phyloP scores from a whole-genome alignment of 441 rosid genomes.

The Jatropha podagrica region DNA sequence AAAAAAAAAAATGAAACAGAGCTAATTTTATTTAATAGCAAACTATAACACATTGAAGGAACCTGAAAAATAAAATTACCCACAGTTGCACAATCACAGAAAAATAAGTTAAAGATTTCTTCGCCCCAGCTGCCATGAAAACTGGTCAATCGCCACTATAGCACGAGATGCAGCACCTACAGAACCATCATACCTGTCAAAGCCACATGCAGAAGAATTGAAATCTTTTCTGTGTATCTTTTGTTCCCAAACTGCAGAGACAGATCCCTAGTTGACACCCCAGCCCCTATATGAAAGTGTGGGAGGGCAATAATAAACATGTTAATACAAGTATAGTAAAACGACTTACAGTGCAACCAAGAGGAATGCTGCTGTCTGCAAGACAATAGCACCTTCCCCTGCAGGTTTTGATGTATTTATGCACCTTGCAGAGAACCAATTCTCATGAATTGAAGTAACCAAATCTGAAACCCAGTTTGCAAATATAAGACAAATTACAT shows the following conservation, averaged over 20 bases:
- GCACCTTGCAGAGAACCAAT: conserved; percentile 83
- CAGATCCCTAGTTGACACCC: neutral
- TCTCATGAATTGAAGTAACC: conserved; percentile 73
- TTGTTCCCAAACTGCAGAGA: neutral
- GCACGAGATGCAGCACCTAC: conserved; percentile 75
- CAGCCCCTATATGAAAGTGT: neutral
- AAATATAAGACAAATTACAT: conserved; percentile 11
- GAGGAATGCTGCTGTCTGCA: conserved; percentile 63
- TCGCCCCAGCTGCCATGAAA: conserved; percentile 54
- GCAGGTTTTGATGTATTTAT: conserved; percentile 55
- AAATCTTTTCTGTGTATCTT: neutral
- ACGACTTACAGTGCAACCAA: conserved; percentile 70
- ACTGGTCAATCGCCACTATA: conserved; percentile 69
- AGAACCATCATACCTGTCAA: conserved; percentile 76
- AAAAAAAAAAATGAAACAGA: too few species aligned
- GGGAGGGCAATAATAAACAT: conserved; percentile 1
- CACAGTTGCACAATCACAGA: neutral
- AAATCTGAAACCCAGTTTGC: conserved; percentile 47
- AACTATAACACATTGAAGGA: neutral
- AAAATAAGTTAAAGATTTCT: conserved; percentile 45
- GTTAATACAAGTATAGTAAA: neutral
- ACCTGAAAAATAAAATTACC: neutral
- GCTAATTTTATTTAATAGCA: neutral
- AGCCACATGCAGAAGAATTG: neutral
- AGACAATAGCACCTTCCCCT: conserved; percentile 82